phyloP scores from a whole-genome alignment of 2,329 filamentous ascomycete genomes.

The Epichloe uncinata region DNA sequence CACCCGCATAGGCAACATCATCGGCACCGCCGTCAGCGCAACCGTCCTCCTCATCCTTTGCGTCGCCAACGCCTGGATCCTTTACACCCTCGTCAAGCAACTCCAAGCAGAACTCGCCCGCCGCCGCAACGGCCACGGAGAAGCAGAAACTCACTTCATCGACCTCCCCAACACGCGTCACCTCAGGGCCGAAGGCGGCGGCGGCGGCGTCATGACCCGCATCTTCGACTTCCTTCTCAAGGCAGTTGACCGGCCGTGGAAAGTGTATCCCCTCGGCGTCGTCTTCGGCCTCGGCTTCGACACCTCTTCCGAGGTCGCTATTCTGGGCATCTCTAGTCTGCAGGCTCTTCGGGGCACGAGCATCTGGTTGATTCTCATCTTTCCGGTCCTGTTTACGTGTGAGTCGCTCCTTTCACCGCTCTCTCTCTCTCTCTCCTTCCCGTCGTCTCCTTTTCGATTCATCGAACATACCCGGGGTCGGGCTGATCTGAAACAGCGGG shows the following conservation, averaged over 20 bases:
- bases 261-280: constrained; percentile 86
- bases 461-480: background rate
- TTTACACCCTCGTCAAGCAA: constrained; percentile 61
- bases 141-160: constrained; percentile 9
- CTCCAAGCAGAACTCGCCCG: constrained; percentile 46
- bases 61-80: constrained; percentile 71
- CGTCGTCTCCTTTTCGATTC: background rate
- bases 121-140: constrained; percentile 14
- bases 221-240: constrained; percentile 66
- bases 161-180: constrained; percentile 24
- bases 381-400: constrained; percentile 81
- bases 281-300: constrained; percentile 91
- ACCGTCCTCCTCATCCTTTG: constrained; percentile 73
- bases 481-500: constrained; percentile 40
- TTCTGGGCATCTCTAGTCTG: constrained; percentile 80
- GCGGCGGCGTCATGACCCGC: constrained; percentile 61
- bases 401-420: constrained; percentile 11
- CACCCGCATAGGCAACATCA: constrained; percentile 67
- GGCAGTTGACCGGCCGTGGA: constrained; percentile 68
- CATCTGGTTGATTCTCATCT: constrained; percentile 89
- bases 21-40: constrained; percentile 79
- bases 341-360: constrained; percentile 76
- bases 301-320: constrained; percentile 84
- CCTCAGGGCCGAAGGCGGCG: constrained; percentile 62
- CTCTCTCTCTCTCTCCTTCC: too few relatives aligned